A percentile compares a stretch with the other conserved stretches of the same genome.
Evolutionary conservation across 164 flowering plant species (phyloP).

Genomic region (Sextonia rubra): DNA sequence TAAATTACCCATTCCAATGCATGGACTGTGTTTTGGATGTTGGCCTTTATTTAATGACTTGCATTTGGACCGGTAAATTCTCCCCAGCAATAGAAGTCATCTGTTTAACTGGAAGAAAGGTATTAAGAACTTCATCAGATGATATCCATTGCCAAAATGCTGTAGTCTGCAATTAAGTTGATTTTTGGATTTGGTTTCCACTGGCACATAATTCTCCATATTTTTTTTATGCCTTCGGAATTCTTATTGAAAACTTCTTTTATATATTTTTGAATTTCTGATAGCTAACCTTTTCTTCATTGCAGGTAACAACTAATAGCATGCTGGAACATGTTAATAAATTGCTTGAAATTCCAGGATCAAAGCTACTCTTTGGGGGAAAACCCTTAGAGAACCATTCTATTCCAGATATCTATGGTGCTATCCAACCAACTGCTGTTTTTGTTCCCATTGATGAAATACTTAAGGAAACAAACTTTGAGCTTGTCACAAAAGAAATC

Average conservation of each 20-base stretch:
- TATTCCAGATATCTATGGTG: constrained; percentile 86
- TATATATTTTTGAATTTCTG: neutral
- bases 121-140: neutral
- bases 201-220: neutral
- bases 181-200: neutral
- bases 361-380: constrained; percentile 89
- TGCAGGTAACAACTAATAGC: constrained; percentile 78
- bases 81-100: neutral
- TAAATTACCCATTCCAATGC: too few species aligned
- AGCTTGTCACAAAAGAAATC: constrained; percentile 82
- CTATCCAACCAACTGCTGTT: constrained; percentile 86
- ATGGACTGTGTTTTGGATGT: neutral
- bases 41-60: neutral
- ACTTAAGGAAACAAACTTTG: constrained; percentile 63
- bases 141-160: neutral
- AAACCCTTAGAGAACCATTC: constrained; percentile 74
- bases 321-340: constrained; percentile 78
- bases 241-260: neutral
- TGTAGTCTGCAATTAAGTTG: too few species aligned
- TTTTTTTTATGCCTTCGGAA: too few species aligned
- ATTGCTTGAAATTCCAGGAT: constrained; percentile 77
- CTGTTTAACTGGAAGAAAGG: neutral
- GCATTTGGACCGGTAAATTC: neutral
- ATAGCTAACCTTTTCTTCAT: neutral
- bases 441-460: constrained; percentile 88